Conservation (phyloP, 805 yeast genomes). For the Suhomyces tanzawaensis region DNA sequence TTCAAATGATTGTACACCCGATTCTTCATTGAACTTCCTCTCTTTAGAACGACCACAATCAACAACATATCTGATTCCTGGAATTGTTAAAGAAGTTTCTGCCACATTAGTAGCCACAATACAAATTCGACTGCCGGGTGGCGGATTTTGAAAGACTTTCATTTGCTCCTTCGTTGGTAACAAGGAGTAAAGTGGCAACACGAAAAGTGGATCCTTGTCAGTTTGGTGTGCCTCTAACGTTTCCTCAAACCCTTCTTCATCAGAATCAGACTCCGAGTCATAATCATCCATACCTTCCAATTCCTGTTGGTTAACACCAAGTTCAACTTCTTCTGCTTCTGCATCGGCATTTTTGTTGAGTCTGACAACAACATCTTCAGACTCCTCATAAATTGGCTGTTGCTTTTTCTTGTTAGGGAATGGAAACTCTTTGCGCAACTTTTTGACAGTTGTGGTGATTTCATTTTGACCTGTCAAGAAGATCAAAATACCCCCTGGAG, state of each 20-base stretch:
- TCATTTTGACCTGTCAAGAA: slow-evolving; percentile 96
- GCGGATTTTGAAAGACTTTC: slow-evolving; percentile 86
- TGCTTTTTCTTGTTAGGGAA: slow-evolving; percentile 26
- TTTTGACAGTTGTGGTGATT: slow-evolving; percentile 71
- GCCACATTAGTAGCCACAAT: slow-evolving; percentile 97
- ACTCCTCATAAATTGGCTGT: slow-evolving; percentile 20
- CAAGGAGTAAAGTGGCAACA: slow-evolving; percentile 87
- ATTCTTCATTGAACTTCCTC: slow-evolving; percentile 72
- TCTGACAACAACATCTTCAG: slow-evolving; percentile 31
- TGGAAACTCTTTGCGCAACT: slow-evolving; percentile 68
- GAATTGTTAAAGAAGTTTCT: slow-evolving; percentile 95
- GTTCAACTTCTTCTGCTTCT: slow-evolving; percentile 88
- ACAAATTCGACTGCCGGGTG: slow-evolving; percentile 81
- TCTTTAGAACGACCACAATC: slow-evolving; percentile 95
- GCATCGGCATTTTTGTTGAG: slow-evolving; percentile 60
- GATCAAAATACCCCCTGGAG: slow-evolving; percentile 90
- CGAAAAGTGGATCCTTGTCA: slow-evolving; percentile 76
- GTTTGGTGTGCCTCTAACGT: slow-evolving; percentile 67
- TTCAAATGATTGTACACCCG: slow-evolving; percentile 91
- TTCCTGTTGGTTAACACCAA: slow-evolving; percentile 48
- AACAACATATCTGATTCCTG: slow-evolving; percentile 90
- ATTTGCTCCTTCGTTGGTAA: slow-evolving; percentile 94
- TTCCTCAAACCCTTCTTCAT: slow-evolving; percentile 69
- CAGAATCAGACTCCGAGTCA: slow-evolving; percentile 54
- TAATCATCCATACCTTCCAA: slow-evolving; percentile 44